A percentile compares a stretch with the other conserved stretches of the same genome.
Evolutionary conservation across 768 basidiomycete genomes (phyloP).

Genomic region (Suillus luteus): DNA sequence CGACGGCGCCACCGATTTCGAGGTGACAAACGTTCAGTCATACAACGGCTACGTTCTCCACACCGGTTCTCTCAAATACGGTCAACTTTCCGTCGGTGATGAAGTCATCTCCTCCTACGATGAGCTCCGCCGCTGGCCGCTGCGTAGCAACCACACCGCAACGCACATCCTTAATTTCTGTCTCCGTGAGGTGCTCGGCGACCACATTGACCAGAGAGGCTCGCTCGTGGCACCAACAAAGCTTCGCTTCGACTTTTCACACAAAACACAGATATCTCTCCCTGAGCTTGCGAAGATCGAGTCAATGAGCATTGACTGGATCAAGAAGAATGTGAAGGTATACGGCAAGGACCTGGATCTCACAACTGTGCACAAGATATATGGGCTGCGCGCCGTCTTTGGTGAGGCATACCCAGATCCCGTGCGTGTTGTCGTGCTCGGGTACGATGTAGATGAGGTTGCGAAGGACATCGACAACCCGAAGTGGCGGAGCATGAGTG

Average conservation of each 20-base stretch:
- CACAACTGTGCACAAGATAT: constrained; percentile 76
- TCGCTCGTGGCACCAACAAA: constrained; percentile 95
- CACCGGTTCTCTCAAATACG: constrained; percentile 88
- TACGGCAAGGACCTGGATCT: constrained; percentile 86
- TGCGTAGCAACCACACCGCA: constrained; percentile 97
- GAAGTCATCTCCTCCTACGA: constrained; percentile 90
- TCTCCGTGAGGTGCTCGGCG: constrained; percentile 91
- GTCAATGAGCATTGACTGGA: constrained; percentile 83
- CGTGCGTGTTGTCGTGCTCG: constrained; percentile 91
- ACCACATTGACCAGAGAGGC: constrained; percentile 98
- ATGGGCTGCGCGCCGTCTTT: constrained; percentile 95
- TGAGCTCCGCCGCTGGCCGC: constrained; percentile 93
- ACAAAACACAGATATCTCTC: constrained; percentile 82
- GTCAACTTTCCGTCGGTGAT: constrained; percentile 74
- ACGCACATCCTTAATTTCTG: constrained; percentile 97
- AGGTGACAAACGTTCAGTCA: constrained; percentile 90
- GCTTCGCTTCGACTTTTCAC: constrained; percentile 97
- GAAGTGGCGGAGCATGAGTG: constrained; percentile 88
- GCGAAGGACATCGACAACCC: constrained; percentile 81
- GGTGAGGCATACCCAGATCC: constrained; percentile 98
- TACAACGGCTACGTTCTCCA: constrained; percentile 97
- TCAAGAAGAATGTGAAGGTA: constrained; percentile 85
- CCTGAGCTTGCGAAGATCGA: constrained; percentile 85
- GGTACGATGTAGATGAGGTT: constrained; percentile 86
- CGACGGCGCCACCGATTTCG: constrained; percentile 89